Evolutionary conservation across 1,284 basidiomycete species (phyloP).

Genomic region (Austroboletus niveus): DNA sequence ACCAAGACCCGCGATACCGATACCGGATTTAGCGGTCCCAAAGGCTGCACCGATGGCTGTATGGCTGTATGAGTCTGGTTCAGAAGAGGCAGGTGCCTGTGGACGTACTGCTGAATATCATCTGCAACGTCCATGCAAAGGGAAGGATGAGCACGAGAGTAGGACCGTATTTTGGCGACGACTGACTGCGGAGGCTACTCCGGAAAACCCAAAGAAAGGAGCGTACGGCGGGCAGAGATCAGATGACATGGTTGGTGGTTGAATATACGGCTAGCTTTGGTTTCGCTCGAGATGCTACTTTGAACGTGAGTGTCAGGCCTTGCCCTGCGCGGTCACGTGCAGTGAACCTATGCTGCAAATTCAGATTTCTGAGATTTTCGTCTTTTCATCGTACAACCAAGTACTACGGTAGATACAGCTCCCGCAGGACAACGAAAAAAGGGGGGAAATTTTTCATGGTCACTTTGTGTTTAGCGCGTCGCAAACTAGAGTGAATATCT

Average conservation of each 20-base stretch:
- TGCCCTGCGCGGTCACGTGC: too few relatives aligned
- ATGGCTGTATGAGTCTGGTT: conserved; percentile 13
- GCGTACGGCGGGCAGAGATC: conserved; percentile 73
- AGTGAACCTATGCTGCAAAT: too few relatives aligned
- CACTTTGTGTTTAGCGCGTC: too few relatives aligned
- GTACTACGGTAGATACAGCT: too few relatives aligned
- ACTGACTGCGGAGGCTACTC: conserved; percentile 77
- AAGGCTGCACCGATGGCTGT: conserved; percentile 91
- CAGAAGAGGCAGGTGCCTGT: conserved; percentile 4
- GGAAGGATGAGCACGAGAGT: conserved; percentile 11
- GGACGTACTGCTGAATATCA: conserved; percentile 82
- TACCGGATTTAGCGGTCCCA: conserved; percentile 96
- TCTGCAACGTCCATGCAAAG: conserved; percentile 43
- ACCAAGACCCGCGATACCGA: conserved; percentile 95
- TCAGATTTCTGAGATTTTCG: too few relatives aligned
- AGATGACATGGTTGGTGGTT: conserved; percentile 42
- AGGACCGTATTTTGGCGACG: neutral
- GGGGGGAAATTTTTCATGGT: too few relatives aligned
- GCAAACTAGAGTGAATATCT: conserved; percentile 30
- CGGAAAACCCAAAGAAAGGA: conserved; percentile 84
- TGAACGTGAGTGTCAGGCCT: too few relatives aligned
- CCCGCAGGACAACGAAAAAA: too few relatives aligned
- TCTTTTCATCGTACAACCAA: too few relatives aligned
- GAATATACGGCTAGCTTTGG: neutral
- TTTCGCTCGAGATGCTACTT: too few relatives aligned